Evolutionary conservation across 2,329 filamentous ascomycete genomes (phyloP), one percentile per base, ranked within the genome.

Genomic region (Blastomyces percursus): DNA sequence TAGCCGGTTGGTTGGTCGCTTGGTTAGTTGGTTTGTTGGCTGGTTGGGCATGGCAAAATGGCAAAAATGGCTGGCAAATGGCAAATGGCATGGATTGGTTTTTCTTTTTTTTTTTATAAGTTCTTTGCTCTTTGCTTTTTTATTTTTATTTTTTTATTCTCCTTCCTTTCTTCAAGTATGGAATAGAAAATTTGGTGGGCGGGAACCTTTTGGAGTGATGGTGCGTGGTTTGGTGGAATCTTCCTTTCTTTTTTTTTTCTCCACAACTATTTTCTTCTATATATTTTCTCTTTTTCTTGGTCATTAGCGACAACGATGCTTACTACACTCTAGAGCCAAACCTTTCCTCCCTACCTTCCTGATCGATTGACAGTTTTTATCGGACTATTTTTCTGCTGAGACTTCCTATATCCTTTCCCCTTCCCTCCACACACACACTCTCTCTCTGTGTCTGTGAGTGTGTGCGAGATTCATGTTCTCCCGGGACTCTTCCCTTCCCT

Each of bases 221-320:
- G 46, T 40, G 59, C 35, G 46, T 51, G 44, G 59, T 60, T 51
- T 60, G 59, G 44, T 48, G 60, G 48, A 52, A 38, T 52, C 27
- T 16, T 78, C 75, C 35, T 72, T 51, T 55, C 32, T 59, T 48
- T 27, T 52, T 59, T 32, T 54, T 60, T 12, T 40, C 57, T 75
- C 74, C 66, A 65, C 66, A 68, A 66, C 68, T 69, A 24, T 50
- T 21, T 50, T n/a, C 12, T 27, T 27, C 21, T 50, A 50, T 50
- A 50, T 24, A 21, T 50, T 24, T 24, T 24, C 46, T 50, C 4
- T 21, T 21, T 21, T 50, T 50, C 4, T 16, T 42, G 40, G 16
- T 16, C 40, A 16, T 16, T 42, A 42, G 12, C 52, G 50, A 30
- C 27, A 30, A 30, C 27, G 27, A 40, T 57, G 46, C 66, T 68